These are phyloP conservation scores for Zanthoxylum bungeanum DNA, from an alignment of 345 rosid species.

Conservation along the genomic window DNA sequence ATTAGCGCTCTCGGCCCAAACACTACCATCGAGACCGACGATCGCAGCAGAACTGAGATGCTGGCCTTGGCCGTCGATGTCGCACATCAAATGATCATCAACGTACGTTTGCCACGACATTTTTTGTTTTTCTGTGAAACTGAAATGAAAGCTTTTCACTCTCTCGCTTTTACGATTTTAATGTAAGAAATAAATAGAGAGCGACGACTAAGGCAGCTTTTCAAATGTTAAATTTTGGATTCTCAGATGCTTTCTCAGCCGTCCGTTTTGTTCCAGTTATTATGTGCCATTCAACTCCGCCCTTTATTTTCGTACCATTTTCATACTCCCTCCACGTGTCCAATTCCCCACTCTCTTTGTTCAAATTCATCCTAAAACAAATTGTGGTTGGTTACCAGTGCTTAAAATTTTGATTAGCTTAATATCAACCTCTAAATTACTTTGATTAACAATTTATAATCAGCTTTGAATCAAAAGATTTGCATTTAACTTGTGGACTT, in stretches of 20 bases:
- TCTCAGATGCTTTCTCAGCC: constrained; percentile 26
- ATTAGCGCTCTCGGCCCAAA: constrained; percentile 79
- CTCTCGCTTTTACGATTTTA: too few relatives aligned
- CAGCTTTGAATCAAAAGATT: background rate
- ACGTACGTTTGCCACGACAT: constrained; percentile 94
- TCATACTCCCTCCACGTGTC: background rate
- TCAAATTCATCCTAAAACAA: background rate
- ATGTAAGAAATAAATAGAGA: constrained; percentile 9
- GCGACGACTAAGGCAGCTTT: constrained; percentile 10
- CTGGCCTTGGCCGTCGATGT: constrained; percentile 57
- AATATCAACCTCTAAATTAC: background rate
- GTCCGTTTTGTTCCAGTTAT: constrained; percentile 13
- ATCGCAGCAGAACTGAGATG: constrained; percentile 73
- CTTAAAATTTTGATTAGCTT: background rate
- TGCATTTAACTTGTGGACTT: background rate
- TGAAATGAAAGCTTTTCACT: background rate
- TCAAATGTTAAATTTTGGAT: constrained; percentile 6
- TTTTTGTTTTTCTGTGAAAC: background rate
- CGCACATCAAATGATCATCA: constrained; percentile 88
- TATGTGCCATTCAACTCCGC: constrained; percentile 36
- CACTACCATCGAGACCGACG: constrained; percentile 75
- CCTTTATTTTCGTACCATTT: constrained; percentile 31
- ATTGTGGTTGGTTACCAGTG: background rate
- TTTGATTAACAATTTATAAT: background rate
- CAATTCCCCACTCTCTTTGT: background rate